These are phyloP conservation scores for Schwanniomyces polymorphus DNA, from an alignment of 805 yeast species.

Conservation along the genomic window DNA sequence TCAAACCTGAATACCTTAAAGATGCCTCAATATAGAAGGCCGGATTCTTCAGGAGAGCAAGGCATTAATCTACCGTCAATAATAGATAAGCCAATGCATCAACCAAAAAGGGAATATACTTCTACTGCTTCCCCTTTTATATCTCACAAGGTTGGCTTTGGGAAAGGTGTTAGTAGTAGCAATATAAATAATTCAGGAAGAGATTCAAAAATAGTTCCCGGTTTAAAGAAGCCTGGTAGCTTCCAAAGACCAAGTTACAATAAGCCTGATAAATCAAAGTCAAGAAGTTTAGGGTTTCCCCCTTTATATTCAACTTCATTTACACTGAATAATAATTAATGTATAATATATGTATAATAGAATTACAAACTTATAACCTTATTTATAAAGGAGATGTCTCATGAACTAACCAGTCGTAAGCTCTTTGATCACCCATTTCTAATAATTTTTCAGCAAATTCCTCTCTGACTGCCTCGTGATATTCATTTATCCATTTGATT, in stretches of 20 bases:
- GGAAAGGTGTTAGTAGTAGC: slow-evolving; percentile 7
- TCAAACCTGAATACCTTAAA: slow-evolving; percentile 11
- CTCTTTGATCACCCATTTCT: slow-evolving; percentile 54
- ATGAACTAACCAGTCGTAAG: slow-evolving; percentile 67
- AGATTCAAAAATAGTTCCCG: slow-evolving; percentile 4
- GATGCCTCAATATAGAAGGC: slow-evolving; percentile 26
- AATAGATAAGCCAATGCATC: not conserved
- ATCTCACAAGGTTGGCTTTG: slow-evolving; percentile 22
- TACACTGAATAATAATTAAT: slow-evolving; percentile 1
- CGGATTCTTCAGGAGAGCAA: slow-evolving; percentile 5
- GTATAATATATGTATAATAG: not conserved
- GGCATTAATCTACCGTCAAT: not conserved
- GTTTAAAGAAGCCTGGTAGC: slow-evolving; percentile 33
- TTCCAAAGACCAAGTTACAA: slow-evolving; percentile 28
- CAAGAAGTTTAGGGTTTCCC: slow-evolving; percentile 24
- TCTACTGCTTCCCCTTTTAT: slow-evolving; percentile 28
- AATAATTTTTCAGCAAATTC: slow-evolving; percentile 44
- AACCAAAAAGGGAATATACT: slow-evolving; percentile 12
- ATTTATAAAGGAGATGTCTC: slow-evolving; percentile 50
- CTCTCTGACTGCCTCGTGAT: slow-evolving; percentile 28
- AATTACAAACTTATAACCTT: not conserved
- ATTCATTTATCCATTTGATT: slow-evolving; percentile 39
- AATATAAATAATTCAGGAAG: not conserved
- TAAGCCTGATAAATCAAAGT: slow-evolving; percentile 13
- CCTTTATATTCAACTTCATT: slow-evolving; percentile 23